These are phyloP conservation scores for Paecilomyces sp. DNA, from an alignment of 2,329 filamentous ascomycete species.

Conservation along the genomic window DNA sequence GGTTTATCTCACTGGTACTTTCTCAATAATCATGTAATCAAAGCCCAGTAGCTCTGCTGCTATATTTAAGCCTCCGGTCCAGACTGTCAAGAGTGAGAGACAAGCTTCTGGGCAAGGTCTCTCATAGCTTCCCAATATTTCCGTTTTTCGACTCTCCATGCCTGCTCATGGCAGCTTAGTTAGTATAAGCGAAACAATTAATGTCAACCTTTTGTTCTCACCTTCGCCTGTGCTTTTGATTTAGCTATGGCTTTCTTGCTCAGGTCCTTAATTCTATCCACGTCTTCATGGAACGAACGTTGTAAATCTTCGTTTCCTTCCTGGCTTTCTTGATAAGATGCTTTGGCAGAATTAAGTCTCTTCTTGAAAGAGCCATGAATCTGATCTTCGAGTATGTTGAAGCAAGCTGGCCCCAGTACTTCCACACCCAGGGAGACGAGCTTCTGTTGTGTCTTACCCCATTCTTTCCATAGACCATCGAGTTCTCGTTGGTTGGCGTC, in stretches of 20 bases:
- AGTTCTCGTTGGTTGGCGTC: slow-evolving; percentile 3
- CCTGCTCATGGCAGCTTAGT: slow-evolving; percentile 4
- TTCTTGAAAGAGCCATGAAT: neutral
- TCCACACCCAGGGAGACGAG: slow-evolving; percentile 11
- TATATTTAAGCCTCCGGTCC: neutral
- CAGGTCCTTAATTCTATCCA: slow-evolving; percentile 2
- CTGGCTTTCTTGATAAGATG: neutral
- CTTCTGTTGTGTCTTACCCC: slow-evolving; percentile 12
- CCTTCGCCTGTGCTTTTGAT: slow-evolving; percentile 9
- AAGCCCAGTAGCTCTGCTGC: neutral
- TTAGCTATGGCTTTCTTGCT: slow-evolving; percentile 6
- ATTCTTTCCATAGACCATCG: slow-evolving; percentile 12
- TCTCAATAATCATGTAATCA: neutral
- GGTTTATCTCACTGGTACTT: neutral
- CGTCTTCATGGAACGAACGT: slow-evolving; percentile 2
- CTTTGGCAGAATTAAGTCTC: neutral
- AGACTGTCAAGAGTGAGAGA: neutral
- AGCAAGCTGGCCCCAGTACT: slow-evolving; percentile 6
- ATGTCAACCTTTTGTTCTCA: neutral
- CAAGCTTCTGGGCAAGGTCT: slow-evolving; percentile 11
- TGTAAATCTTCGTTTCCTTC: neutral
- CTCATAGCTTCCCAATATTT: slow-evolving; percentile 11
- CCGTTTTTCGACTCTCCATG: slow-evolving; percentile 8
- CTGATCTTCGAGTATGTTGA: neutral
- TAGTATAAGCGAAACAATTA: neutral